Base-by-base conservation (phyloP, 2,329 filamentous ascomycete genomes). In the Ceratocystis cacaofunesta region DNA sequence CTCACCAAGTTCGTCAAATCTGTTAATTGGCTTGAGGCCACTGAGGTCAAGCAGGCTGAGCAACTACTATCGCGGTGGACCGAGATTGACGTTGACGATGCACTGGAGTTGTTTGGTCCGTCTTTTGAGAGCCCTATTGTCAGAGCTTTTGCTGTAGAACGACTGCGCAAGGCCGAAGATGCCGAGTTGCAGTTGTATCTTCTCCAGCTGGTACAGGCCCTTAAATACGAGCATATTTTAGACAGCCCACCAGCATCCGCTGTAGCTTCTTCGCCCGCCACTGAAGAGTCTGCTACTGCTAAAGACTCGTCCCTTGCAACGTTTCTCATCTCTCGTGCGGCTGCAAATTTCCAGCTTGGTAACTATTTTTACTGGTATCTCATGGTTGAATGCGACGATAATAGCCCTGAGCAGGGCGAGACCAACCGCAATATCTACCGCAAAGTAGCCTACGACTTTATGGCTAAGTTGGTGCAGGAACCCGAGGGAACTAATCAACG, bases 301-400 rank as follows among this genome's bases (percentile, higher is more conserved):
- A 81, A 84, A 60, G 88, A 94, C 70, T 96, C 92, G 0, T 96
- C 92, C 0, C 78, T 99, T 5, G 92, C 92, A 1, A 85, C 84
- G 28, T 99, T 99, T 72, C 79, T 99, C 2, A 94, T 99, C 65
- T 85, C 88, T 1, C 84, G 94, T 44, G 95, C 94, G 2, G 88
- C 89, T 15, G 85, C 87, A 68, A 97, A 95, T 72, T 89, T 96
- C 71, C 87, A 88, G 67, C 81, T 99, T 1, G 94, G 92, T 36
- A 99, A 95, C 73, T 96, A 95, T 75, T 84, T 99, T 64, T 90
- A 96, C 74, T 99, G 94, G 94, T 99, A 97, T 74, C 80, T 99
- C 1, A 96, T 96, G 86, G 94, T 99, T 1, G 95, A 99, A 76
- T 95, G 92, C 70, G 90, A 95, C 70, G 92, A 96, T 73, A 79